phyloP scores from a whole-genome alignment of 2,329 filamentous ascomycete genomes.

The Phyllosticta citrichinensis region DNA sequence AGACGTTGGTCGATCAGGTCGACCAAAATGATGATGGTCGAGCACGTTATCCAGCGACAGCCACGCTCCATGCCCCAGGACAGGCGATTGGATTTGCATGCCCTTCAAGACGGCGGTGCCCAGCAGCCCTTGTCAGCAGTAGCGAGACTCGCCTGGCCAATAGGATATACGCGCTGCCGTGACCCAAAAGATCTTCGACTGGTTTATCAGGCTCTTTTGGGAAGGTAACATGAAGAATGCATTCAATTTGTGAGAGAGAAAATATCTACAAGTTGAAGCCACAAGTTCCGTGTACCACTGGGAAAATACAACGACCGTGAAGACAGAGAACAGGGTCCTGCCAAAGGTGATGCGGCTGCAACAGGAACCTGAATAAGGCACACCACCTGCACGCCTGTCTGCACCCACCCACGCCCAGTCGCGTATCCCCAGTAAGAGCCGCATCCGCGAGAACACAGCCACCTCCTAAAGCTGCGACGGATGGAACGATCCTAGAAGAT shows the following conservation, averaged over 20 bases:
- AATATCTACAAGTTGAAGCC: no score
- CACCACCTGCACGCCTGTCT: neutral
- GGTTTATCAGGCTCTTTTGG: no score
- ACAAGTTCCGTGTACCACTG: no score
- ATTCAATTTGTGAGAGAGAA: no score
- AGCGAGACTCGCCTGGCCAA: no score
- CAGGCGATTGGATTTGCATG: neutral
- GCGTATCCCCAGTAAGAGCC: neutral
- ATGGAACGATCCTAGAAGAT: neutral
- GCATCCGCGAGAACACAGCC: neutral
- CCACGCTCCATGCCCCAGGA: neutral
- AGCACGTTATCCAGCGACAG: neutral
- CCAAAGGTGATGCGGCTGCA: neutral
- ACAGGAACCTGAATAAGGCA: neutral
- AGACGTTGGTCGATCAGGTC: neutral
- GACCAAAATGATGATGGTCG: neutral
- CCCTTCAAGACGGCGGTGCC: no score
- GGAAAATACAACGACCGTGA: no score
- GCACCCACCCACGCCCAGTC: neutral
- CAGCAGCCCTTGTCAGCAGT: no score
- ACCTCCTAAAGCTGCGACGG: neutral
- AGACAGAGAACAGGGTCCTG: no score
- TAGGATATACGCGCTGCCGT: no score
- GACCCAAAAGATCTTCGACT: no score
- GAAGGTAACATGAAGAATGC: no score